Evolutionary conservation across 1,284 basidiomycete genomes (phyloP).

Genomic region (Apiotrichum sp.): DNA sequence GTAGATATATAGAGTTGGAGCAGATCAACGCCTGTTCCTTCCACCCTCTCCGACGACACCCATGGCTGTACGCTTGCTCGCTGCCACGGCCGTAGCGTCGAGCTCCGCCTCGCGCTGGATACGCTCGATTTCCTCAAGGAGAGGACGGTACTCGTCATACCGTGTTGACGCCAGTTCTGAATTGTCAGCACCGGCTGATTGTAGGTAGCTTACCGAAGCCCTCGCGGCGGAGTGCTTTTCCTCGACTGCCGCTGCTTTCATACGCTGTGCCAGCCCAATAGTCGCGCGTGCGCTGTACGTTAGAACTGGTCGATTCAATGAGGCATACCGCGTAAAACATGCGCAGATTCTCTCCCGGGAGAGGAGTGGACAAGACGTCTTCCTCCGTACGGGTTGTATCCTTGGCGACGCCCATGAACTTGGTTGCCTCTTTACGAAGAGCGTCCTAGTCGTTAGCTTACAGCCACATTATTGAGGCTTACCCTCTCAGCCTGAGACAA

Average conservation of each 20-base stretch:
- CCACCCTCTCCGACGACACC: conserved; percentile 33
- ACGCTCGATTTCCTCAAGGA: conserved; percentile 72
- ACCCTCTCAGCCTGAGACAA: conserved; percentile 26
- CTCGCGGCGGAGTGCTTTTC: conserved; percentile 71
- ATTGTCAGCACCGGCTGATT: conserved; percentile 27
- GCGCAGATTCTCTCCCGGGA: conserved; percentile 80
- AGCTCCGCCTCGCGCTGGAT: conserved; percentile 79
- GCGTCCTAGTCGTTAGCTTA: conserved; percentile 47
- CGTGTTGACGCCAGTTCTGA: conserved; percentile 14
- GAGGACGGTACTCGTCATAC: conserved; percentile 63
- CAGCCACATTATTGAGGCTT: background rate
- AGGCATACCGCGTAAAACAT: conserved; percentile 58
- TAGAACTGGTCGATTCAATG: no score
- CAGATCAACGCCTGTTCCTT: conserved; percentile 11
- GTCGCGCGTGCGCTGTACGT: conserved; percentile 60
- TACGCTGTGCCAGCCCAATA: conserved; percentile 75
- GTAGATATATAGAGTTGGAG: no score
- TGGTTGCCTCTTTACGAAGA: conserved; percentile 58
- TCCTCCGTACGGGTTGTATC: conserved; percentile 61
- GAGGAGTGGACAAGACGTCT: conserved; percentile 72
- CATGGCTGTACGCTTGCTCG: conserved; percentile 19
- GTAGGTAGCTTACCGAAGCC: conserved; percentile 73
- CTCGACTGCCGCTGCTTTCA: conserved; percentile 56
- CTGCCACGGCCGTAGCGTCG: conserved; percentile 70
- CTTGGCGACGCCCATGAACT: conserved; percentile 68